Evolutionary conservation across 1,284 basidiomycete species (phyloP).

Genomic region (Naganishia cerealis): DNA sequence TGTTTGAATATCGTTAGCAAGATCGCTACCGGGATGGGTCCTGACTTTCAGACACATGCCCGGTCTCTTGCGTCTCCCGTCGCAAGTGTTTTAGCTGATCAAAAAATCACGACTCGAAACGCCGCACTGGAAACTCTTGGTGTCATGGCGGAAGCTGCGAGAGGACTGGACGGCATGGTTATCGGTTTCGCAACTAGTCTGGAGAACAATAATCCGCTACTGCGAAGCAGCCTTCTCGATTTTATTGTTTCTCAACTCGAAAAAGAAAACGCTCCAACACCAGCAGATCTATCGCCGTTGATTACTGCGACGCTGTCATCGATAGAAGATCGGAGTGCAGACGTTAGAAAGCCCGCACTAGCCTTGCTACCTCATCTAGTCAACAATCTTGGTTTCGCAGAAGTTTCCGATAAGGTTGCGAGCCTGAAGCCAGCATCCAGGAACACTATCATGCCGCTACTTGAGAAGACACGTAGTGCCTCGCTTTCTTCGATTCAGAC

Average conservation of each 20-base stretch:
- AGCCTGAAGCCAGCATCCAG: slow-evolving; percentile 89
- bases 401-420: slow-evolving; percentile 80
- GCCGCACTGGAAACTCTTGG: slow-evolving; percentile 76
- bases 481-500: slow-evolving; percentile 37
- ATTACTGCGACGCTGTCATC: slow-evolving; percentile 70
- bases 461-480: slow-evolving; percentile 63
- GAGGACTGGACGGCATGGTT: slow-evolving; percentile 78
- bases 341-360: slow-evolving; percentile 88
- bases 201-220: slow-evolving; percentile 83
- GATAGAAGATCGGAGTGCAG: slow-evolving; percentile 86
- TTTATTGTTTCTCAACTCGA: slow-evolving; percentile 66
- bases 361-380: slow-evolving; percentile 78
- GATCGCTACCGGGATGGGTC: slow-evolving; percentile 90
- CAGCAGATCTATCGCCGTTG: slow-evolving; percentile 75
- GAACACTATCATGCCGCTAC: slow-evolving; percentile 77
- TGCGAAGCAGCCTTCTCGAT: slow-evolving; percentile 76
- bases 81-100: slow-evolving; percentile 83
- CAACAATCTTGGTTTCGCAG: slow-evolving; percentile 74
- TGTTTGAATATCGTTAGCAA: slow-evolving; percentile 87
- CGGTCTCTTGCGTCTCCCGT: slow-evolving; percentile 75
- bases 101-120: slow-evolving; percentile 81
- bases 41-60: slow-evolving; percentile 85
- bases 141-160: slow-evolving; percentile 80
- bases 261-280: slow-evolving; percentile 53
- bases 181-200: slow-evolving; percentile 73